Evolutionary conservation across 345 rosid genomes (phyloP).

Genomic region (Trapa bicornis): DNA sequence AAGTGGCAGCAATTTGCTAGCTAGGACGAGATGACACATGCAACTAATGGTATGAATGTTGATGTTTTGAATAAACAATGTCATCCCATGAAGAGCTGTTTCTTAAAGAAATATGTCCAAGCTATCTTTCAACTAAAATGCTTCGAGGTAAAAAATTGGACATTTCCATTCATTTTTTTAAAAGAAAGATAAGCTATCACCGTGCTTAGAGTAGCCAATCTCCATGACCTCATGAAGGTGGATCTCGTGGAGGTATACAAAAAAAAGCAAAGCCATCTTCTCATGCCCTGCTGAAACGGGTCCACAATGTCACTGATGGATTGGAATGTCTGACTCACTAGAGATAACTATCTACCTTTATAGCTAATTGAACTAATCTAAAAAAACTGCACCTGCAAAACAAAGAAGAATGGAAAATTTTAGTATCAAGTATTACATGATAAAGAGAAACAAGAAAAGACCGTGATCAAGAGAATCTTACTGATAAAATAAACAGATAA

Average conservation of each 20-base stretch:
- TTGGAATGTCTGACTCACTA: background rate
- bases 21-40: background rate
- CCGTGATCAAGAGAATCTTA: background rate
- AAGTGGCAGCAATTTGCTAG: background rate
- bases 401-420: slow-evolving; percentile 1
- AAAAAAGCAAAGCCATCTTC: slow-evolving; percentile 5
- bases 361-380: slow-evolving; percentile 29
- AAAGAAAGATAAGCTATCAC: background rate
- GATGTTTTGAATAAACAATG: background rate
- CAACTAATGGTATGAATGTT: background rate
- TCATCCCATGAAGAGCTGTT: background rate
- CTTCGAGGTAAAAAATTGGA: background rate
- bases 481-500: slow-evolving; percentile 28
- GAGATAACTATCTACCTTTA: background rate
- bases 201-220: slow-evolving; percentile 8
- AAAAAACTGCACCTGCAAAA: slow-evolving; percentile 49
- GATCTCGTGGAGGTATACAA: background rate
- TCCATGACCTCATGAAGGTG: slow-evolving; percentile 34
- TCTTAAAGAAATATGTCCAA: background rate
- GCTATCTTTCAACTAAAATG: background rate
- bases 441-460: background rate
- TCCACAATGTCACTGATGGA: background rate
- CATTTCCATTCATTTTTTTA: background rate
- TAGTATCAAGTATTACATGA: background rate
- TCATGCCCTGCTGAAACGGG: slow-evolving; percentile 8